Conservation (phyloP, 164 flowering plant species). For the Tetracentron sinense region DNA sequence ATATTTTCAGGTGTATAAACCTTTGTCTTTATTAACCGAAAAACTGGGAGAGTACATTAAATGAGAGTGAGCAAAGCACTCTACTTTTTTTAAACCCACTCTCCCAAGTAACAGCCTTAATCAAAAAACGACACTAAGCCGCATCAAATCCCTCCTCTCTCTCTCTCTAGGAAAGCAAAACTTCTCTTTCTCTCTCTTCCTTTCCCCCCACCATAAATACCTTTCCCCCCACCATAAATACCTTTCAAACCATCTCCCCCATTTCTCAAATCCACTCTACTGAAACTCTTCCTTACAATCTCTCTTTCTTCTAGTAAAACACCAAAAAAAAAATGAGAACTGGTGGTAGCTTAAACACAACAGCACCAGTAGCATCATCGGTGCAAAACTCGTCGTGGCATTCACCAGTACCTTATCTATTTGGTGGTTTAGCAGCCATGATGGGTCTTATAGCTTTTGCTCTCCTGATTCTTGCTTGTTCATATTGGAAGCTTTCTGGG, state of each 20-base stretch:
- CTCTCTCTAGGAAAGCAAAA: too few species aligned
- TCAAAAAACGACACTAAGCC: constrained; percentile 27
- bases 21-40: too few species aligned
- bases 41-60: too few species aligned
- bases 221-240: constrained; percentile 20
- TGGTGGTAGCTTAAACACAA: constrained; percentile 15
- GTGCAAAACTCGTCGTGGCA: constrained; percentile 62
- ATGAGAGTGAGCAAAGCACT: too few species aligned
- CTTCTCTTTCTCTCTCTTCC: neutral
- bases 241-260: constrained; percentile 7
- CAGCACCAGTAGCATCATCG: neutral
- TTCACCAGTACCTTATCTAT: constrained; percentile 89
- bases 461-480: constrained; percentile 71
- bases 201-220: constrained; percentile 3
- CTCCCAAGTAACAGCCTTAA: neutral
- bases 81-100: neutral
- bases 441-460: constrained; percentile 85
- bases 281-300: constrained; percentile 1
- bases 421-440: constrained; percentile 83
- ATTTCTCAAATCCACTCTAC: constrained; percentile 11
- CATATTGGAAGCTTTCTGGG: constrained; percentile 80
- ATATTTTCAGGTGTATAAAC: too few species aligned
- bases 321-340: constrained; percentile 32
- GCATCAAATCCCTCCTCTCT: constrained; percentile 12
- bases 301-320: neutral